Evolutionary conservation across 805 yeast species (phyloP).

Genomic region (Pichia heedii): DNA sequence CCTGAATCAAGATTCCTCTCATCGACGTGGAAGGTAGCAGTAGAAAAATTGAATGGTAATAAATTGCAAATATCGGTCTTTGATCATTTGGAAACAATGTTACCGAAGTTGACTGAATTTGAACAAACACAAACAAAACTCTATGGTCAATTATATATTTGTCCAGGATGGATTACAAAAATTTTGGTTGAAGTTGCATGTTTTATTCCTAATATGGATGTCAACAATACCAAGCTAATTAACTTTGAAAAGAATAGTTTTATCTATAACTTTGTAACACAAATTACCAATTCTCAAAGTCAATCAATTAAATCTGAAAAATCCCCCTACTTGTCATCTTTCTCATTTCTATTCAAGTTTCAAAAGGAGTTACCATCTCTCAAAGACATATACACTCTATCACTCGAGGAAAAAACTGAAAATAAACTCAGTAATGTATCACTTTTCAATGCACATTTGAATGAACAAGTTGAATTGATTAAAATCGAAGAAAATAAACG

Average conservation of each 20-base stretch:
- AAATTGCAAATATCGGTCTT: background rate
- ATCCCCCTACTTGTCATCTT: slow-evolving; percentile 30
- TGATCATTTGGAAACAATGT: slow-evolving; percentile 20
- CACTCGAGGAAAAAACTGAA: slow-evolving; percentile 25
- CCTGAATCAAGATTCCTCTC: slow-evolving; percentile 74
- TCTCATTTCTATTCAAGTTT: slow-evolving; percentile 45
- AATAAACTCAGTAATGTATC: slow-evolving; percentile 24
- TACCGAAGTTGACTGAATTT: slow-evolving; percentile 7
- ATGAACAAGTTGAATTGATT: slow-evolving; percentile 42
- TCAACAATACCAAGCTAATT: slow-evolving; percentile 52
- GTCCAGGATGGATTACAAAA: slow-evolving; percentile 87
- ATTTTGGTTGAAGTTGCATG: slow-evolving; percentile 68
- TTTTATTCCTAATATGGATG: slow-evolving; percentile 70
- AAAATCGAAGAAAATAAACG: slow-evolving; percentile 37
- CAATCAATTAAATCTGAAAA: slow-evolving; percentile 19
- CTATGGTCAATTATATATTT: slow-evolving; percentile 52
- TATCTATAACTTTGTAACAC: slow-evolving; percentile 51
- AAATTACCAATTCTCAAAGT: slow-evolving; percentile 38
- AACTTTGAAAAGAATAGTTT: slow-evolving; percentile 82
- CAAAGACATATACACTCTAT: slow-evolving; percentile 25
- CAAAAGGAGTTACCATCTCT: slow-evolving; percentile 37
- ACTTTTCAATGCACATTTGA: slow-evolving; percentile 37
- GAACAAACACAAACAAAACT: slow-evolving; percentile 1
- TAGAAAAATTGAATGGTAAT: slow-evolving; percentile 19
- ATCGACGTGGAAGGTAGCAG: slow-evolving; percentile 59